Evolutionary conservation across 2,329 filamentous ascomycete genomes (phyloP).

Genomic region (Fusarium sp.): DNA sequence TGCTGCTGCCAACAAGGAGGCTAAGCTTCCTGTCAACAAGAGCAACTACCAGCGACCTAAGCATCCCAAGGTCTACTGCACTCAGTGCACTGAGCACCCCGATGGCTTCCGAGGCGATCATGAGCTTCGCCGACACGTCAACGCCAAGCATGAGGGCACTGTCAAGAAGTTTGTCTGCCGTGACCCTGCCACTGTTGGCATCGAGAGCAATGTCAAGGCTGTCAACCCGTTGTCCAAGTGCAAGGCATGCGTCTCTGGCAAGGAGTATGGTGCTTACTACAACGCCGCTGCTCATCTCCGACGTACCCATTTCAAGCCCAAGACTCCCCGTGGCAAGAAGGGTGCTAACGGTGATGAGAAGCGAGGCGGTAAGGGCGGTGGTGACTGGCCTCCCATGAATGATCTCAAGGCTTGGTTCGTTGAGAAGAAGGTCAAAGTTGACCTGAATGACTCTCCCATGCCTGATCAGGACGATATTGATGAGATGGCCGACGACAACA

Average conservation of each 20-base stretch:
- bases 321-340: constrained; percentile 57
- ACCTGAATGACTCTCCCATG: constrained; percentile 49
- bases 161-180: constrained; percentile 68
- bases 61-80: constrained; percentile 76
- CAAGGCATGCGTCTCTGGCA: constrained; percentile 80
- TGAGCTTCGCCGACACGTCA: constrained; percentile 75
- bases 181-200: constrained; percentile 57
- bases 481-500: constrained; percentile 34
- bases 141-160: constrained; percentile 67
- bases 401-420: constrained; percentile 64
- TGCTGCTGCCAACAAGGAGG: constrained; percentile 47
- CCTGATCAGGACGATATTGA: constrained; percentile 47
- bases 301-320: constrained; percentile 84
- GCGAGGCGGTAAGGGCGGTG: constrained; percentile 57
- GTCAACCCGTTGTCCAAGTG: constrained; percentile 77
- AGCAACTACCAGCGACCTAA: constrained; percentile 67
- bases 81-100: constrained; percentile 74
- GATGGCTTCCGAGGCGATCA: constrained; percentile 88
- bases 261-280: constrained; percentile 91
- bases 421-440: constrained; percentile 57
- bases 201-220: constrained; percentile 57
- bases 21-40: constrained; percentile 56
- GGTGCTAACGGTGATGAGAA: constrained; percentile 55
- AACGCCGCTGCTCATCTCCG: constrained; percentile 93
- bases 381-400: constrained; percentile 41